These are phyloP conservation scores for Ogataea pignaliae DNA, from an alignment of 805 yeast species.

Conservation along the genomic window DNA sequence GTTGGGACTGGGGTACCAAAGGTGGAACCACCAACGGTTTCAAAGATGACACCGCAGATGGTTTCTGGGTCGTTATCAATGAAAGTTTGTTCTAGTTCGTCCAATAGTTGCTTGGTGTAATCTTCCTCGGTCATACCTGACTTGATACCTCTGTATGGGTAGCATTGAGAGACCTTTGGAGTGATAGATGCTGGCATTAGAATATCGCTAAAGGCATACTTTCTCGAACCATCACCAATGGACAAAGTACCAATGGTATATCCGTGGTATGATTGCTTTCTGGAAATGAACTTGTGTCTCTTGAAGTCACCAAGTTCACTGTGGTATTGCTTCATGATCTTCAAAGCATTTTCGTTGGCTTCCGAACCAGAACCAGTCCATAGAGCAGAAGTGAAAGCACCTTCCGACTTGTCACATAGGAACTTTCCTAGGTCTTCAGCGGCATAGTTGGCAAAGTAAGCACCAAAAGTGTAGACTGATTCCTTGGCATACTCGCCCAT, in stretches of 20 bases:
- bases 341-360: slow-evolving; percentile 74
- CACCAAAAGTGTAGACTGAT: slow-evolving; percentile 34
- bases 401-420: slow-evolving; percentile 37
- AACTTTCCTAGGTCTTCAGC: slow-evolving; percentile 40
- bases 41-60: slow-evolving; percentile 39
- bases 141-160: slow-evolving; percentile 29
- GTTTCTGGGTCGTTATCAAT: slow-evolving; percentile 40
- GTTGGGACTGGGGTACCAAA: slow-evolving; percentile 42
- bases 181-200: slow-evolving; percentile 20
- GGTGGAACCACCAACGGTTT: slow-evolving; percentile 45
- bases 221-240: slow-evolving; percentile 34
- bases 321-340: slow-evolving; percentile 54
- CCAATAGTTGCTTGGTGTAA: slow-evolving; percentile 34
- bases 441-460: slow-evolving; percentile 31
- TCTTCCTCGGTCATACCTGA: slow-evolving; percentile 36
- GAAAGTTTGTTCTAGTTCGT: slow-evolving; percentile 39
- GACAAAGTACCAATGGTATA: slow-evolving; percentile 42
- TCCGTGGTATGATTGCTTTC: slow-evolving; percentile 44
- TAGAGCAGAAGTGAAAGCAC: slow-evolving; percentile 35
- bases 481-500: slow-evolving; percentile 34
- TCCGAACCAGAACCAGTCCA: slow-evolving; percentile 69
- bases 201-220: slow-evolving; percentile 29
- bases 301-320: slow-evolving; percentile 37
- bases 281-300: slow-evolving; percentile 38
- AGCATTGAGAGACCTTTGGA: slow-evolving; percentile 29